Percentiles rank a stretch among this genome's conserved stretches.
phyloP scores from a whole-genome alignment of 768 basidiomycete genomes.

The Mycena vitilis region DNA sequence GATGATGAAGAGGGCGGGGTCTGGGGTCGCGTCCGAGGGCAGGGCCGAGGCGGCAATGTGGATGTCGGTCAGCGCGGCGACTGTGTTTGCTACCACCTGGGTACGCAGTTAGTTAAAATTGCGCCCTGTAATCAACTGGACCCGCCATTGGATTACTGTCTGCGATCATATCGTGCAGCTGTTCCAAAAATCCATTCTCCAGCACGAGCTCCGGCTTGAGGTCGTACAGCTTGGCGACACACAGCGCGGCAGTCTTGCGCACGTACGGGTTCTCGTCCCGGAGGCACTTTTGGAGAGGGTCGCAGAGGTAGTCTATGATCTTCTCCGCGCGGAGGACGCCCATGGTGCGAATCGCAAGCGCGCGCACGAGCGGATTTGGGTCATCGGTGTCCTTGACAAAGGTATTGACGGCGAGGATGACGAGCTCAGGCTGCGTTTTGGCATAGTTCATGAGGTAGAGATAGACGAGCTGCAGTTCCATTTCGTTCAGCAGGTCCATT shows the following conservation, averaged over 20 bases:
- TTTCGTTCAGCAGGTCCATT: neutral
- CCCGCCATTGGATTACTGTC: constrained; percentile 97
- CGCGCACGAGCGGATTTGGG: constrained; percentile 95
- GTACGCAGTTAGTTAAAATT: neutral
- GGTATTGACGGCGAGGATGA: constrained; percentile 96
- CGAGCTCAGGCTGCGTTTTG: constrained; percentile 93
- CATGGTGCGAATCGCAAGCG: constrained; percentile 98
- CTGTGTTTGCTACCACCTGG: constrained; percentile 97
- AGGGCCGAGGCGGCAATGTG: constrained; percentile 76
- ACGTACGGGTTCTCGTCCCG: constrained; percentile 98
- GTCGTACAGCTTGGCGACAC: constrained; percentile 97
- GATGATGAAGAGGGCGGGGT: constrained; percentile 83
- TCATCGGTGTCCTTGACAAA: constrained; percentile 99
- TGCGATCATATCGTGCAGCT: constrained; percentile 90
- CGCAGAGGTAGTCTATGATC: constrained; percentile 98
- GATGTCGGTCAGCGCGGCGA: constrained; percentile 93
- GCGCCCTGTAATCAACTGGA: too few relatives aligned
- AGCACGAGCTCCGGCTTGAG: constrained; percentile 95
- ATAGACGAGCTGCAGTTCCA: constrained; percentile 76
- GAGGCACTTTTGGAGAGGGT: constrained; percentile 91
- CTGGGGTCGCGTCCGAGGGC: constrained; percentile 64
- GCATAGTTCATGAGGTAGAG: constrained; percentile 99
- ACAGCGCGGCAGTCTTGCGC: constrained; percentile 96
- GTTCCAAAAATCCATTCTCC: constrained; percentile 93
- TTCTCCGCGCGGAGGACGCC: constrained; percentile 96